These are phyloP conservation scores for Aureobasidium zeae DNA, from an alignment of 2,329 filamentous ascomycete genomes.

Conservation along the genomic window DNA sequence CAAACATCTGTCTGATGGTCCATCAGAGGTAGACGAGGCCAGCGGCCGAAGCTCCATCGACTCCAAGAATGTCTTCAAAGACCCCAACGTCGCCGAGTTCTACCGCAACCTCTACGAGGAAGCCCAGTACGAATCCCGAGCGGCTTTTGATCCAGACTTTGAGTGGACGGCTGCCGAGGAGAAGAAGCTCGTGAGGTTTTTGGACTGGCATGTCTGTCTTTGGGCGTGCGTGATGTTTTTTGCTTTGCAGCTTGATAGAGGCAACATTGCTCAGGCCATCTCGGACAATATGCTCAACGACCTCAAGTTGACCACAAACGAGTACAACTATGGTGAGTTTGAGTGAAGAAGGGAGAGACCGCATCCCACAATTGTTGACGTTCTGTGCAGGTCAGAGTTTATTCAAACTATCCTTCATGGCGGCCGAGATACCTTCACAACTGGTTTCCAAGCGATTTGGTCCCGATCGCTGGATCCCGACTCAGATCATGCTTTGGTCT, in stretches of 20 bases:
- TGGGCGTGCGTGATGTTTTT: constrained; percentile 8
- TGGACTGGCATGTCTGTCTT: constrained; percentile 4
- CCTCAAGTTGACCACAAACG: background rate
- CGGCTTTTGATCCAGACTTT: constrained; percentile 50
- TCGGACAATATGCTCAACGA: constrained; percentile 21
- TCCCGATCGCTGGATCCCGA: constrained; percentile 36
- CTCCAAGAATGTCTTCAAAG: constrained; percentile 35
- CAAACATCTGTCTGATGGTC: background rate
- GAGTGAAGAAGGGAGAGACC: constrained; percentile 25
- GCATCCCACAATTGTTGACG: constrained; percentile 28
- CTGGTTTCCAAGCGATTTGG: constrained; percentile 45
- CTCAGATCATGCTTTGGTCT: constrained; percentile 30
- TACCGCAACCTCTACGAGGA: constrained; percentile 47
- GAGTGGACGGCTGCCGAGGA: constrained; percentile 51
- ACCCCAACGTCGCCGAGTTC: constrained; percentile 44
- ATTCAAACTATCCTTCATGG: constrained; percentile 27
- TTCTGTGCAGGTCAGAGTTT: background rate
- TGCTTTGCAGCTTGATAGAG: constrained; percentile 20
- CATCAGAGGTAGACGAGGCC: background rate
- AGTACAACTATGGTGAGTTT: constrained; percentile 35
- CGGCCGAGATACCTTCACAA: constrained; percentile 23
- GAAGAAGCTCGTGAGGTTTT: constrained; percentile 43
- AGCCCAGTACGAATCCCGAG: constrained; percentile 46
- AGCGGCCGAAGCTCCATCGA: constrained; percentile 6
- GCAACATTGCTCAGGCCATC: constrained; percentile 21